Evolutionary conservation across 371 early-diverging fungal genomes (phyloP).

Genomic region (Syncephalis plumigaleata): DNA sequence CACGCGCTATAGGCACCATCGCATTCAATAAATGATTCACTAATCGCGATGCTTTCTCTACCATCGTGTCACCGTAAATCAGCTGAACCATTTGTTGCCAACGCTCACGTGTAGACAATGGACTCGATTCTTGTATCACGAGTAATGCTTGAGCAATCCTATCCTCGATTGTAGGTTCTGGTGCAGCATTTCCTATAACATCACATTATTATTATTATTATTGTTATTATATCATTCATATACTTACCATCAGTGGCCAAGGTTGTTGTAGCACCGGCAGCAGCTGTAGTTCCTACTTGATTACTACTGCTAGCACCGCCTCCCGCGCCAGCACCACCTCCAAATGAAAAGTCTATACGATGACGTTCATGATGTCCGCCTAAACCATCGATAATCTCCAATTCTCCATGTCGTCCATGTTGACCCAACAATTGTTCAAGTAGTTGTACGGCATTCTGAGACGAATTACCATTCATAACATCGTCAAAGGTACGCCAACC

Average conservation of each 20-base stretch:
- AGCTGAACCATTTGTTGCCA: constrained; percentile 80
- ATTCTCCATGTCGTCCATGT: no score
- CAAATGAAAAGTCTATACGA: no score
- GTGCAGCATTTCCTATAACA: no score
- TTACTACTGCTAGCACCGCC: no score
- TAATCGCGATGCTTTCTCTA: constrained; percentile 37
- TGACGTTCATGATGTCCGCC: no score
- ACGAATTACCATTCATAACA: constrained; percentile 43
- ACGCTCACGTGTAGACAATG: constrained; percentile 57
- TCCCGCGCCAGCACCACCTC: no score
- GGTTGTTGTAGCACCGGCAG: no score
- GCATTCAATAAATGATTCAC: constrained; percentile 43
- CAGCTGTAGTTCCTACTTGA: no score
- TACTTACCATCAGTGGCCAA: no score
- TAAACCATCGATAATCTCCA: no score
- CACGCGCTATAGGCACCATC: constrained; percentile 49
- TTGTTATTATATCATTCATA: no score
- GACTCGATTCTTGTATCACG: constrained; percentile 46
- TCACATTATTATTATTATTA: no score
- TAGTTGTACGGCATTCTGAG: constrained; percentile 46
- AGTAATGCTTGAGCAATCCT: constrained; percentile 14
- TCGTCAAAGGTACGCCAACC: constrained; percentile 52
- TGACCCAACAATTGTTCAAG: constrained; percentile 28
- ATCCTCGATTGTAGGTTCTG: constrained; percentile 12
- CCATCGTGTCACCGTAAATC: constrained; percentile 44